Base-by-base conservation (phyloP, 2,329 filamentous ascomycete genomes). In the Alternaria metachromatica region DNA sequence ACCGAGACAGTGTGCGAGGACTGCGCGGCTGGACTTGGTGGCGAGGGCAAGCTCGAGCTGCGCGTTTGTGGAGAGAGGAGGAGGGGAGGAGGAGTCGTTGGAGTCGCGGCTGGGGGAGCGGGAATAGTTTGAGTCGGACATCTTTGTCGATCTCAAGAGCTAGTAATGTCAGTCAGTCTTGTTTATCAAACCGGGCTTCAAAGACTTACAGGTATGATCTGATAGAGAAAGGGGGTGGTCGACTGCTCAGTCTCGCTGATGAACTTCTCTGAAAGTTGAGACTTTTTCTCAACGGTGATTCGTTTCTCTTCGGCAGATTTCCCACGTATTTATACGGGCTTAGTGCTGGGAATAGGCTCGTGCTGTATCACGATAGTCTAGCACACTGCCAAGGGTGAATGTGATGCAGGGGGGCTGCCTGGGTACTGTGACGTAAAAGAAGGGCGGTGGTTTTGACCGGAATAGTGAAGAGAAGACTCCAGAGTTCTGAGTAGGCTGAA, bases 1-100 rank as follows among this genome's bases (percentile, higher is more conserved):
- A 7, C 60, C 60, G 9, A 63, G 55, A 21, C 49, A 63, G 30
- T 63, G 60, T 6, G 33, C 15, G 48, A 63, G 20, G 11, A 63
- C 49, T 9, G 26, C 44, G 21, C 48, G 30, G 21, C 23, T 26
- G 26, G 55, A 48, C 11, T 43, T 28, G 10, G 4, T 3, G 2
- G 18, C 7, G 3, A 63, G 55, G 15, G 9, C 28, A 1, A 21
- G 18, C 20, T 26, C 37, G 12, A 63, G 55, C 18, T 63, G 23
- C 9, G 45, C 6, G 21, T 46, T 48, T n/a, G 54, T 6, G 21
- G 48, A 54, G 41, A 21, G 33, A 2, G 25, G 55, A 2, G 30
- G 15, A 15, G 20, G 20, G 13, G 56, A 53, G 25, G 30, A 18
- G 12, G 33, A 30, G 46, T 46, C 21, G 30, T 33, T 46, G 30